Evolutionary conservation across 192 early-diverging fungal genomes (phyloP).

Genomic region (Coemansia brasiliensis): DNA sequence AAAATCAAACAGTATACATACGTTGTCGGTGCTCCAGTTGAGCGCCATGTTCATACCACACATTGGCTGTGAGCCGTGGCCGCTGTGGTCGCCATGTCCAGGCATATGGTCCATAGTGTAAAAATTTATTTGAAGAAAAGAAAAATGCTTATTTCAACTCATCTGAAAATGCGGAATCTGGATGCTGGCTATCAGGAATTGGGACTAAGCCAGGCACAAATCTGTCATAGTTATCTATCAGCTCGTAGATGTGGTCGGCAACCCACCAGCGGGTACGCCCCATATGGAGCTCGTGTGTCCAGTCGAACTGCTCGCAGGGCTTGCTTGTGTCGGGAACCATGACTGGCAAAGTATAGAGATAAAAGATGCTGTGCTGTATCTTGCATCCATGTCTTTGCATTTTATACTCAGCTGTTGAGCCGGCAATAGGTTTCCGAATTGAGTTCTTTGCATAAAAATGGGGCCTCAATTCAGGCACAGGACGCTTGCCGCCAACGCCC

Average conservation of each 20-base stretch:
- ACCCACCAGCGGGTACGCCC: conserved; percentile 54
- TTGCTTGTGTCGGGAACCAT: conserved; percentile 56
- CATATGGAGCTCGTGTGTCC: conserved; percentile 53
- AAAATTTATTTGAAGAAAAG: conserved; percentile 8
- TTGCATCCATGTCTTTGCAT: background rate
- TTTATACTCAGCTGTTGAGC: conserved; percentile 3
- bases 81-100: conserved; percentile 54
- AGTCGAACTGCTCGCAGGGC: conserved; percentile 55
- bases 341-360: background rate
- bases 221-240: conserved; percentile 34
- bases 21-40: conserved; percentile 74
- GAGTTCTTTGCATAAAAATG: background rate
- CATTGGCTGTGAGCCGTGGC: conserved; percentile 50
- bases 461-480: too few species aligned
- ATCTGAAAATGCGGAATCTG: conserved; percentile 48
- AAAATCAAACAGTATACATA: conserved; percentile 75
- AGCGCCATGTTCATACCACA: conserved; percentile 73
- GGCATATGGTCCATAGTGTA: conserved; percentile 33
- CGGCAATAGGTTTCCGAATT: background rate
- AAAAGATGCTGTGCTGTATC: background rate
- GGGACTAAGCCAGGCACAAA: conserved; percentile 50
- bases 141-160: conserved; percentile 30
- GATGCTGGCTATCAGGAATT: conserved; percentile 49
- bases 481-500: too few species aligned
- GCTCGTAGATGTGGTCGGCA: conserved; percentile 56